A percentile compares a stretch with the other conserved stretches of the same genome.
Evolutionary conservation across 768 basidiomycete genomes (phyloP).

Genomic region (Boletus patriciae): DNA sequence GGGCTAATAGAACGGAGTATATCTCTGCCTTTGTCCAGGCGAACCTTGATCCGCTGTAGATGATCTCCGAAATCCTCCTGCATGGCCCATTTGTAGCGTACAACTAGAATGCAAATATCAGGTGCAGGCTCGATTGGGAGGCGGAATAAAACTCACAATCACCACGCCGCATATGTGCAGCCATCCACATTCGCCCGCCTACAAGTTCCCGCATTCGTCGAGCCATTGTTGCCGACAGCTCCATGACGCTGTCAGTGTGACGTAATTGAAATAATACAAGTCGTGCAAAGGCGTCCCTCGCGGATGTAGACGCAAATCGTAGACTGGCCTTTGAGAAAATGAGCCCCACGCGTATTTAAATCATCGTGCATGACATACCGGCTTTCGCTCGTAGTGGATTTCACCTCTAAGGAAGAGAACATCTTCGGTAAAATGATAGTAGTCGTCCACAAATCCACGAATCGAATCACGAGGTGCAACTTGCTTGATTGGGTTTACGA

Average conservation of each 20-base stretch:
- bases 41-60: slow-evolving; percentile 35
- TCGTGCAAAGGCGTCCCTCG: slow-evolving; percentile 34
- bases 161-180: slow-evolving; percentile 45
- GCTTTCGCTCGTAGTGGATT: slow-evolving; percentile 41
- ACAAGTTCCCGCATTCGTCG: slow-evolving; percentile 32
- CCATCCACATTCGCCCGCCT: slow-evolving; percentile 41
- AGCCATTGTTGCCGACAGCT: slow-evolving; percentile 33
- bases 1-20: slow-evolving; percentile 18
- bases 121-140: background rate
- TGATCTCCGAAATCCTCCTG: slow-evolving; percentile 37
- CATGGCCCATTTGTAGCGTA: slow-evolving; percentile 39
- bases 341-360: slow-evolving; percentile 4
- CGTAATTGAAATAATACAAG: slow-evolving; percentile 34
- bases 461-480: slow-evolving; percentile 37
- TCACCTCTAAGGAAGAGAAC: slow-evolving; percentile 43
- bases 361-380: slow-evolving; percentile 24
- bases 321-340: slow-evolving; percentile 30
- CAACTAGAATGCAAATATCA: slow-evolving; percentile 21
- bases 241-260: slow-evolving; percentile 29
- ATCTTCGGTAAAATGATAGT: slow-evolving; percentile 33
- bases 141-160: slow-evolving; percentile 34
- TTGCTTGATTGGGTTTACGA: slow-evolving; percentile 39
- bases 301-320: slow-evolving; percentile 32
- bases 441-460: slow-evolving; percentile 44
- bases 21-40: slow-evolving; percentile 21